Conservation (phyloP, 352 stramenopile genomes). For the Pythium myriotylum region DNA sequence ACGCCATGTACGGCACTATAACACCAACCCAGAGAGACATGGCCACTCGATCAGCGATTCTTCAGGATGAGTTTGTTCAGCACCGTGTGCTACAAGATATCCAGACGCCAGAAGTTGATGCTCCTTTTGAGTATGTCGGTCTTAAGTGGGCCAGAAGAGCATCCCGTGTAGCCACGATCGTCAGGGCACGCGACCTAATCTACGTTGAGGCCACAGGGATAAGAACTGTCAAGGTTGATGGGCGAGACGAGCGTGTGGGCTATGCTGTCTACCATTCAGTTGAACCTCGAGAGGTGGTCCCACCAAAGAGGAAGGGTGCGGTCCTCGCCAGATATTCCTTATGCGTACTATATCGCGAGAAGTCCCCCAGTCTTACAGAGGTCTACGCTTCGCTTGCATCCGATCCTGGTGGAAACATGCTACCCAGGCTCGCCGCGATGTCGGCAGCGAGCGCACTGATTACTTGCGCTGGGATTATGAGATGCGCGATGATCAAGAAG, state of each 20-base stretch:
- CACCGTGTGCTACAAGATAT: constrained; percentile 1
- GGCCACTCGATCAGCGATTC: background rate
- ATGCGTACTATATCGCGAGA: background rate
- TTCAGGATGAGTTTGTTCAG: background rate
- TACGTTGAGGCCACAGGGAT: background rate
- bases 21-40: background rate
- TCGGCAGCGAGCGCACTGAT: too few relatives aligned
- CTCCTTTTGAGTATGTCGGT: background rate
- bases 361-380: background rate
- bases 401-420: too few relatives aligned
- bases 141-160: background rate
- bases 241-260: background rate
- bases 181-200: background rate
- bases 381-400: background rate
- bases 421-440: too few relatives aligned
- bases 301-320: background rate
- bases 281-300: background rate
- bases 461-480: too few relatives aligned
- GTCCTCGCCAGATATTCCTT: background rate
- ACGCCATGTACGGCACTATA: constrained; percentile 5
- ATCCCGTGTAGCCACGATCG: background rate
- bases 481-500: too few relatives aligned
- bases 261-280: background rate
- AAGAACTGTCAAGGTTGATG: background rate
- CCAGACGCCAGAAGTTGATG: background rate